Conservation (phyloP, 805 yeast genomes). For the Candida ficus region DNA sequence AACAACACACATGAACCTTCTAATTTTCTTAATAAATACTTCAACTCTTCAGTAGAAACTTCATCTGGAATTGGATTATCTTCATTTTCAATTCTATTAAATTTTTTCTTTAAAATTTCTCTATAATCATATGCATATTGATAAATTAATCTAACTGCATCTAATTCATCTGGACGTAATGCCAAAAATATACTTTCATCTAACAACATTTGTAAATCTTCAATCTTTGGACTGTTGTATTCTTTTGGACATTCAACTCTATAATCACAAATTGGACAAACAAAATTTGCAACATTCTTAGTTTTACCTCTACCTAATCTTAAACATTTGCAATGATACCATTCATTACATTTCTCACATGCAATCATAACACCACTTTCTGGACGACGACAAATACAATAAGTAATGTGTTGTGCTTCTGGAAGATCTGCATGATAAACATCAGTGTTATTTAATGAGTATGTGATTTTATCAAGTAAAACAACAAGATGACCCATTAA, state of each 20-base stretch:
- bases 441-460: conserved; percentile 27
- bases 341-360: conserved; percentile 65
- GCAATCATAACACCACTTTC: conserved; percentile 65
- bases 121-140: conserved; percentile 18
- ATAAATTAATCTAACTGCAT: conserved; percentile 15
- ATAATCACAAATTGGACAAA: conserved; percentile 53
- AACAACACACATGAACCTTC: conserved; percentile 37
- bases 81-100: conserved; percentile 16
- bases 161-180: conserved; percentile 32
- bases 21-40: conserved; percentile 42
- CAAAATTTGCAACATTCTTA: conserved; percentile 32
- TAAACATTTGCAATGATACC: conserved; percentile 65
- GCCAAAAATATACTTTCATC: conserved; percentile 26
- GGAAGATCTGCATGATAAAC: conserved; percentile 6
- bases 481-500: conserved; percentile 24
- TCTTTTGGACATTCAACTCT: conserved; percentile 28
- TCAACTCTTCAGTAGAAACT: conserved; percentile 24
- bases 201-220: conserved; percentile 26
- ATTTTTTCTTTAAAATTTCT: conserved; percentile 14
- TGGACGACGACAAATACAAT: conserved; percentile 58
- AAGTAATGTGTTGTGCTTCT: conserved; percentile 26
- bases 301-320: conserved; percentile 31
- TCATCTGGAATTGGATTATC: conserved; percentile 20
- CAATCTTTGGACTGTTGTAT: conserved; percentile 29
- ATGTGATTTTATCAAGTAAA: conserved; percentile 17